Conservation (phyloP, 1,284 basidiomycete genomes). For the Pseudozyma thailandica region DNA sequence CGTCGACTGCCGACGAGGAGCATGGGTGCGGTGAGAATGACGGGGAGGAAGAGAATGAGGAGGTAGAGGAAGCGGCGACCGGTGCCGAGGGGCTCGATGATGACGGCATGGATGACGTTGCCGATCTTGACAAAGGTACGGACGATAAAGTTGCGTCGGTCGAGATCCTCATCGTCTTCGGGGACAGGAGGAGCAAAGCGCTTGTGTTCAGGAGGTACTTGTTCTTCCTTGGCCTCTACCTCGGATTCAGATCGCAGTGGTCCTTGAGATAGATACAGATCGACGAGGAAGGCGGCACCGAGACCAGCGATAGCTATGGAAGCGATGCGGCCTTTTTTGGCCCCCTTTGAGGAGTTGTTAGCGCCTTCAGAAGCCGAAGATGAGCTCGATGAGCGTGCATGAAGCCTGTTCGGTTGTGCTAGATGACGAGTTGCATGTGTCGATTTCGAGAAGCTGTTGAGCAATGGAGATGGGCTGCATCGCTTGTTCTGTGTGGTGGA, state of each 20-base stretch:
- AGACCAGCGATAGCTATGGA: constrained; percentile 38
- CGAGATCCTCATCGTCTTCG: constrained; percentile 36
- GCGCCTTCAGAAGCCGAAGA: background rate
- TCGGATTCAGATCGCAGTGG: constrained; percentile 26
- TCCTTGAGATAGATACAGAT: constrained; percentile 13
- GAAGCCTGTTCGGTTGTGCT: background rate
- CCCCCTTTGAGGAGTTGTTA: background rate
- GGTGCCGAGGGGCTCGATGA: constrained; percentile 89
- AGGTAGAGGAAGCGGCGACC: constrained; percentile 85
- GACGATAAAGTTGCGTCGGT: constrained; percentile 34
- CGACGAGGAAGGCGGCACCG: constrained; percentile 15
- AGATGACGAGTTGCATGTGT: background rate
- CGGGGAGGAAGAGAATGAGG: constrained; percentile 84
- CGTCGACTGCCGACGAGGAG: constrained; percentile 75
- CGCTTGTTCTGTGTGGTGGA: background rate
- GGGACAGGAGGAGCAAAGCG: constrained; percentile 41
- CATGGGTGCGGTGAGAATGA: constrained; percentile 85
- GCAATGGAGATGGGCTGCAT: background rate
- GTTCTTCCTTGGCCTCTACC: background rate
- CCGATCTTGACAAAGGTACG: constrained; percentile 32
- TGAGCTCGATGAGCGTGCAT: constrained; percentile 4
- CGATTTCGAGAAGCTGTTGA: background rate
- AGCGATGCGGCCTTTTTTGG: constrained; percentile 8
- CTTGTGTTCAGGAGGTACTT: constrained; percentile 13
- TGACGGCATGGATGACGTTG: constrained; percentile 64